Evolutionary conservation across 768 basidiomycete species (phyloP), one percentile per base, ranked within the genome.

Genomic region (Boletus fagicola): DNA sequence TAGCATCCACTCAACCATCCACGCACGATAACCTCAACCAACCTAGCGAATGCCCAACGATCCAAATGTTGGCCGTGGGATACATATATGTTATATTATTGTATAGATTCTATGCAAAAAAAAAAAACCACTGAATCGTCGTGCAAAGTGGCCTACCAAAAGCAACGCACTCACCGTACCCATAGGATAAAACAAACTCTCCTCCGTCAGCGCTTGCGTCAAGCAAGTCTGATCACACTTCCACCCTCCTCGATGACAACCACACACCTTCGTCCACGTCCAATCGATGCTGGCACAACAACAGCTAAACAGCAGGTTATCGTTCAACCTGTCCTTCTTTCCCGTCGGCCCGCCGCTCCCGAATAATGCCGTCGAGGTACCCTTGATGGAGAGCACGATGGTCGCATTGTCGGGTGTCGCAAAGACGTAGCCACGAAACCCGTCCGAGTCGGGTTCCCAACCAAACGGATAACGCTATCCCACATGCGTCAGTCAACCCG

Each of bases 71-170:
- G 43, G 94, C 81, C 59, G 89, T 76, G 10, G 95, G 95, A 70
- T 96, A 98, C 82, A 96, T 85, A 68, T 88, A 91, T 7, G 92
- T 87, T 55, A 98, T 67, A 76, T 98, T 97, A 78, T 94, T 94
- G 76, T 94, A 98, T 53, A 98, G 73, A 74, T 95, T 89, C 93
- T 95, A 71, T 53, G 18, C n/a, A 35, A 35, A 51, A 15, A 44
- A 43, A 33, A 47, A 54, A 31, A 16, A 36, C 12, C 13, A 16
- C 33, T 43, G 31, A 52, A 43, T 43, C 50, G 38, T 50, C 42
- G 48, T n/a, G 18, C 51, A 30, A 33, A 5, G 24, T 0, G 8
- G 22, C 16, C 46, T 45, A 28, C 56, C 35, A 26, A 33, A 28
- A 13, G 16, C 51, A 48, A 54, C 52, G 15, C 5, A 77, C 90